Base-by-base conservation (phyloP, 208 protist species). In the Leishmania gerbilli region DNA sequence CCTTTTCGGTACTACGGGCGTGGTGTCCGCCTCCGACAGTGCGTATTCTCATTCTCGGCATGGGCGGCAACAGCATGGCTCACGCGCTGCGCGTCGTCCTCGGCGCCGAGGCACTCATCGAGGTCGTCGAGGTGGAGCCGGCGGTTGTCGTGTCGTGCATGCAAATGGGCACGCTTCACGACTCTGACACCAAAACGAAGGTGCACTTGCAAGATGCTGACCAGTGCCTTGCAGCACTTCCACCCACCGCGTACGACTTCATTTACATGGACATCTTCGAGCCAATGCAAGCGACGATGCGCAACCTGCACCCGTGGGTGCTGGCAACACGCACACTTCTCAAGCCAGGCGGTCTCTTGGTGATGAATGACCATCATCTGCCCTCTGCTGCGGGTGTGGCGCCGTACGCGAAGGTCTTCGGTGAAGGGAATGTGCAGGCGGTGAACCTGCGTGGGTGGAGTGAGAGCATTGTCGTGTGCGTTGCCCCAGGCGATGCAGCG, bases 41-140 rank as follows among this genome's bases (percentile, higher is more conserved):
- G 45, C 82, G 84, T 15, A 69, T 92, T 9, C 71, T 96, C 3
- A 79, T 96, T 8, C 87, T 96, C 13, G 92, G 92, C 60, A 96
- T 96, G 92, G 92, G 92, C 67, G 92, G 92, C 42, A 96, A 96
- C 84, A 96, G 91, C 81, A 96, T 96, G 85, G 92, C 89, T 1
- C 72, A 88, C 0, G 84, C 89, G 27, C 82, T 96, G 21, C 90
- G 92, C 45, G 24, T 81, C 55, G 75, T 94, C 34, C 79, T 96
- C 11, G 92, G 92, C 7, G 64, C 77, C 5, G 67, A 76, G 1
- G 90, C 86, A 6, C 53, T 87, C 15, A 85, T 96, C 31, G 84
- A 93, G 72, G 78, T 95, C 31, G 88, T 93, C 31, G 92, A 96
- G 69, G 88, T 96, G 19, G 92, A 96, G 79, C 84, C 88, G 56